These are phyloP conservation scores for Dothistroma pini DNA, from an alignment of 2,329 filamentous ascomycete species.

Conservation along the genomic window DNA sequence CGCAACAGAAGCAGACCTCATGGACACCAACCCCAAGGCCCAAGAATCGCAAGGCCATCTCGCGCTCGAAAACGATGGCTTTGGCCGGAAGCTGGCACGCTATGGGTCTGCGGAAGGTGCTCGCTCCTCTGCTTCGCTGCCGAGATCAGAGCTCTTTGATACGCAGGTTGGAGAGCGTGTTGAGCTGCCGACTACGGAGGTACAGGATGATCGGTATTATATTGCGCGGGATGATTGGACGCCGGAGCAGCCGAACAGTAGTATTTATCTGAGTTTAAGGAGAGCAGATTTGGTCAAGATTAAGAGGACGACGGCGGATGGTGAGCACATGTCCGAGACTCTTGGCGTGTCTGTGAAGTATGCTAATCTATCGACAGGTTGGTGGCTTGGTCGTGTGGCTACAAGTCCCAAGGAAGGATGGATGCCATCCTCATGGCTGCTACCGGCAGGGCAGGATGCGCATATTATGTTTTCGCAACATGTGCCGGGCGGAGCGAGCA, in stretches of 20 bases:
- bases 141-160: neutral
- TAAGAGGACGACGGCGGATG: neutral
- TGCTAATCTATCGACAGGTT: neutral
- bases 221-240: neutral
- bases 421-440: neutral
- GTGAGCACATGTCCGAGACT: neutral
- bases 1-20: conserved; percentile 1
- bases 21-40: neutral
- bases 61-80: neutral
- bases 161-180: neutral
- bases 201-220: conserved; percentile 2
- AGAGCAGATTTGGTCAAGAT: neutral
- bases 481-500: neutral
- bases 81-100: neutral
- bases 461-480: neutral
- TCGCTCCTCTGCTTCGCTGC: neutral
- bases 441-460: neutral
- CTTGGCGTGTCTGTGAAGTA: neutral
- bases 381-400: neutral
- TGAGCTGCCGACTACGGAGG: neutral
- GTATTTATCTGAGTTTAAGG: neutral
- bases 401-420: neutral
- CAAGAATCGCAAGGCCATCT: neutral
- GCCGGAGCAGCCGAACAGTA: neutral
- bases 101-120: neutral